Conservation (phyloP, 2,329 filamentous ascomycete genomes). For the Aureobasidium zeae region DNA sequence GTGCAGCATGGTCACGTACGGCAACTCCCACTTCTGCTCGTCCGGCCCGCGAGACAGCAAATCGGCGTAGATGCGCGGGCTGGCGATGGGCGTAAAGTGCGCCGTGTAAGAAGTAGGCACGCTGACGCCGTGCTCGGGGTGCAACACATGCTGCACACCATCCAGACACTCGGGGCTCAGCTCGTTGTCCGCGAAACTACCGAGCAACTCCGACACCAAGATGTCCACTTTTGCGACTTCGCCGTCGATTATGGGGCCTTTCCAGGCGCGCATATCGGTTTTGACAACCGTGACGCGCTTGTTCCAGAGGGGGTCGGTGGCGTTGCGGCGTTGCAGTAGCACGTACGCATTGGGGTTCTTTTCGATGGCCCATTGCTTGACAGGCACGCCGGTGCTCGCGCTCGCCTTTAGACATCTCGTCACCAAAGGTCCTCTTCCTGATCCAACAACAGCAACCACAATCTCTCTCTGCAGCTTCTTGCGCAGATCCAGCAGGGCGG, state of each 20-base stretch:
- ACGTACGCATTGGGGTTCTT: constrained; percentile 99
- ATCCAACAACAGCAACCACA: constrained; percentile 84
- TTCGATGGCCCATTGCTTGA: constrained; percentile 86
- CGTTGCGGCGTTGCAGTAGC: constrained; percentile 78
- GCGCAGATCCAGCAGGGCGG: constrained; percentile 76
- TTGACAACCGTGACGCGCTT: constrained; percentile 78
- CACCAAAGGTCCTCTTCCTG: constrained; percentile 84
- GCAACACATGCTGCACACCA: constrained; percentile 85
- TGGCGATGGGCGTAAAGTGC: constrained; percentile 82
- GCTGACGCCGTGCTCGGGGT: constrained; percentile 72
- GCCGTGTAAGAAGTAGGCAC: constrained; percentile 92
- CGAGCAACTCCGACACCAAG: constrained; percentile 83
- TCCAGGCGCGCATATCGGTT: constrained; percentile 96
- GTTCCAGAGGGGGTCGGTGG: constrained; percentile 58
- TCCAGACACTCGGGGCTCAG: constrained; percentile 93
- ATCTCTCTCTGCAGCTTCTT: constrained; percentile 64
- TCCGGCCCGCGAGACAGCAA: constrained; percentile 52
- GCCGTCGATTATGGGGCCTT: constrained; percentile 57
- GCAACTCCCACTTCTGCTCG: constrained; percentile 76
- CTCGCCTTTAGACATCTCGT: constrained; percentile 78
- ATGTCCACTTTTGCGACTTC: constrained; percentile 71
- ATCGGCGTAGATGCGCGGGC: constrained; percentile 77
- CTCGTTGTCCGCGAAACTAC: constrained; percentile 95
- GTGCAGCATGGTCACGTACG: constrained; percentile 89
- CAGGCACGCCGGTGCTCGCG: constrained; percentile 61